These are phyloP conservation scores for Aspergillus sp. DNA, from an alignment of 2,329 filamentous ascomycete genomes.

Conservation along the genomic window DNA sequence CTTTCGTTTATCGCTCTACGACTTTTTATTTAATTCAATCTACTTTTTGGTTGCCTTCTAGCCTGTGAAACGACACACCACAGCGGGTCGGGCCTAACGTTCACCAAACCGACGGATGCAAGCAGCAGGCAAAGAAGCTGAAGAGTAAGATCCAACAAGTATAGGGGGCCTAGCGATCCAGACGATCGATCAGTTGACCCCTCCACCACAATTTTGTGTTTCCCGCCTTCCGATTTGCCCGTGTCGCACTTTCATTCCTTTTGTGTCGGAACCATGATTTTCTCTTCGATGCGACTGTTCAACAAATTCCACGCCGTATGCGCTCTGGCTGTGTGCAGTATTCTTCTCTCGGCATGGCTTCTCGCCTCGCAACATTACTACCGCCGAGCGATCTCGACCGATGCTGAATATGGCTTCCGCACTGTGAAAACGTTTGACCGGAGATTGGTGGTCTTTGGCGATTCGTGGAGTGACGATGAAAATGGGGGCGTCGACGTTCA, in stretches of 20 bases:
- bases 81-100: background rate
- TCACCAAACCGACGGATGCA: background rate
- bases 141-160: background rate
- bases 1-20: background rate
- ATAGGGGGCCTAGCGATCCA: background rate
- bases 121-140: background rate
- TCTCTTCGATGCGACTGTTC: constrained; percentile 25
- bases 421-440: constrained; percentile 23
- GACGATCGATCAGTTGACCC: background rate
- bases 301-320: constrained; percentile 33
- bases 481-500: constrained; percentile 26
- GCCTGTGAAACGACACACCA: background rate
- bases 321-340: constrained; percentile 28
- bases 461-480: constrained; percentile 41
- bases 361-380: constrained; percentile 26
- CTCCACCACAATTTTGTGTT: background rate
- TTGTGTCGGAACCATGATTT: constrained; percentile 16
- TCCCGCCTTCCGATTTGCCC: background rate
- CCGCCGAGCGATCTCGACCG: constrained; percentile 18
- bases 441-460: constrained; percentile 39
- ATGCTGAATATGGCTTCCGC: constrained; percentile 19
- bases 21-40: background rate
- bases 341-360: constrained; percentile 30
- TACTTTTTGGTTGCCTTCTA: background rate
- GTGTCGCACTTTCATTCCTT: constrained; percentile 4